Percentiles rank a stretch among this genome's conserved stretches.
These are phyloP conservation scores for Pichia phayaonensis DNA, from an alignment of 805 yeast species.

Conservation along the genomic window DNA sequence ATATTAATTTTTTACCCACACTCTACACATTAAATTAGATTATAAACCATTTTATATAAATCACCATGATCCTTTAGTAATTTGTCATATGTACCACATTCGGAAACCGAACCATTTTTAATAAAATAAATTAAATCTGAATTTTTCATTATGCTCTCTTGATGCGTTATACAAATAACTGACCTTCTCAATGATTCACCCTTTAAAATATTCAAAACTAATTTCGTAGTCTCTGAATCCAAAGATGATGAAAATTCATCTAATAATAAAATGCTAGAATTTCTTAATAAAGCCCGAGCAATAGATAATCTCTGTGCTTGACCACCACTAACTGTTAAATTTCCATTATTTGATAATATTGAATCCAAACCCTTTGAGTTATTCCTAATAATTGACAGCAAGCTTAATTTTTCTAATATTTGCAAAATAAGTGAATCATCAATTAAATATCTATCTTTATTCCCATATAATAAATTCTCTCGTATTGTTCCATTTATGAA, in stretches of 20 bases:
- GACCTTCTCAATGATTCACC: constrained; percentile 27
- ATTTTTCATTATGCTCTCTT: constrained; percentile 52
- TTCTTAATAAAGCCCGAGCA: constrained; percentile 69
- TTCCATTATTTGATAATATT: constrained; percentile 39
- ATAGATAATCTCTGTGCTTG: constrained; percentile 81
- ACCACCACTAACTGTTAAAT: constrained; percentile 68
- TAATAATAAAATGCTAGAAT: constrained; percentile 57
- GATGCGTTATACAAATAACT: constrained; percentile 68
- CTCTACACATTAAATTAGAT: background rate
- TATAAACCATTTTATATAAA: constrained; percentile 9
- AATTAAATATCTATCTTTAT: constrained; percentile 16
- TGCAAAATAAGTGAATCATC: constrained; percentile 28
- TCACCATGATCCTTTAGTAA: constrained; percentile 9
- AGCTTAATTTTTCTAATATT: constrained; percentile 38
- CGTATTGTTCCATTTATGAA: constrained; percentile 68
- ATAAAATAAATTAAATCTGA: constrained; percentile 46
- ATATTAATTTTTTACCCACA: too few relatives aligned
- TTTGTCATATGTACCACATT: constrained; percentile 32
- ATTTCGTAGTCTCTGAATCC: constrained; percentile 53
- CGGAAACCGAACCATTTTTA: constrained; percentile 40
- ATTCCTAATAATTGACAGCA: constrained; percentile 45
- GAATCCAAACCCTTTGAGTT: constrained; percentile 58
- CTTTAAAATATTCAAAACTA: constrained; percentile 43
- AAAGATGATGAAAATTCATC: constrained; percentile 91
- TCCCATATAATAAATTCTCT: constrained; percentile 66